Base-by-base conservation (phyloP, 116 monocot genomes). In the Posidonia oceanica region DNA sequence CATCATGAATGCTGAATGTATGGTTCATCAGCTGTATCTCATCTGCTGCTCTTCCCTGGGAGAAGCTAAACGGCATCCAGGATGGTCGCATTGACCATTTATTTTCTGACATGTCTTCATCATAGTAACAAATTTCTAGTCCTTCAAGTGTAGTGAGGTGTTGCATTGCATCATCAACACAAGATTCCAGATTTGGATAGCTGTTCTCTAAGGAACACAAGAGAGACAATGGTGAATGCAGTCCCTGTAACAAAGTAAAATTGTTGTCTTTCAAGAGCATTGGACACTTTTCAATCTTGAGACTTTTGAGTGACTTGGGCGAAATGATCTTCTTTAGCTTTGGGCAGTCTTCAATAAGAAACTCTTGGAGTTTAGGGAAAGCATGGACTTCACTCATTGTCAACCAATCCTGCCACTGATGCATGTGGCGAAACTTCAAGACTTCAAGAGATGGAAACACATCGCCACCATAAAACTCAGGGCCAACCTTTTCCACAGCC, bases 391-490 rank as follows among this genome's bases (percentile, higher is more conserved):
- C 5, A 10, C 29, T 23, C 36, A n/a, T n/a, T n/a, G 51, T 3
- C 36, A 7, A 36, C 67, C 60, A 72, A 20, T 72, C 53, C 13
- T 13, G 17, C 66, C 41, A 72, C 14, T 72, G 0, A 20, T 59
- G 20, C 78, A 78, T 73, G 22, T 71, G 62, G 11, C 40, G n/a
- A 2, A 73, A 2, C 52, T 52, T 29, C 4, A 78, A 48, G 0
- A 15, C 14, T 56, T 72, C 52, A 2, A 78, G 39, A 18, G 61
- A 64, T 14, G 82, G 82, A 68, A 78, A 78, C 60, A 8, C 48
- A 5, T 15, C 59, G 16, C 14, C 52, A 4, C 74, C 71, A 38
- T 64, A 71, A 56, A 79, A 69, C 11, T 52, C 23, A 44, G 5
- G 44, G 44, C 44, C 44, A 44, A 44, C 44, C 3, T 44, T 44